phyloP scores from a whole-genome alignment of 257 asterid species.

The Nicotiana noctiflora region DNA sequence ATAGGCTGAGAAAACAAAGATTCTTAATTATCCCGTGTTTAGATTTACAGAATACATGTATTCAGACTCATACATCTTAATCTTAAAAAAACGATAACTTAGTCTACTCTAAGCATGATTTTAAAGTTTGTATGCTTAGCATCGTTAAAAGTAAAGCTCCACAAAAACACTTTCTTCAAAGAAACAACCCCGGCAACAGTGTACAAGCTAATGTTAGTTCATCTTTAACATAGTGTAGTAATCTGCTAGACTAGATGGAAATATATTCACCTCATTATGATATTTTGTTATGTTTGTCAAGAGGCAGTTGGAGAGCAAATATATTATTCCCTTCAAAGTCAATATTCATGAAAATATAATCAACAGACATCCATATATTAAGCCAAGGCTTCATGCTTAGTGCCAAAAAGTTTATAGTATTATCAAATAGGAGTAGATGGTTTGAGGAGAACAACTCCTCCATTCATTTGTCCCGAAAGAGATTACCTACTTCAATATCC shows the following conservation, averaged over 20 bases:
- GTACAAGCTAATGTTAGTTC: not conserved
- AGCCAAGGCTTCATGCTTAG: not conserved
- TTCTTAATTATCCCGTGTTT: not conserved
- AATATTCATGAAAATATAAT: not conserved
- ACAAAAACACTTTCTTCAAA: not conserved
- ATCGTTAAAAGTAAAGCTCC: not conserved
- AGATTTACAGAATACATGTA: not conserved
- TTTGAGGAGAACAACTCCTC: not conserved
- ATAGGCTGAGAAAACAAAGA: not conserved
- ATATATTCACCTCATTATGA: not conserved
- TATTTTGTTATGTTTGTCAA: not conserved
- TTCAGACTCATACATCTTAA: not conserved
- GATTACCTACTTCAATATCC: not conserved
- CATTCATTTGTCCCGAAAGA: not conserved
- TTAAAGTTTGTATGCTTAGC: not conserved
- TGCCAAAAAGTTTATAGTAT: not conserved
- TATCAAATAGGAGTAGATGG: not conserved
- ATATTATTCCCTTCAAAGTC: not conserved
- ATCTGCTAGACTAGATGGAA: not conserved
- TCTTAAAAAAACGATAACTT: not conserved
- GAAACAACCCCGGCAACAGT: not conserved
- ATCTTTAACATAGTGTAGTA: not conserved
- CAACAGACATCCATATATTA: not conserved
- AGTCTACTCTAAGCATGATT: not conserved
- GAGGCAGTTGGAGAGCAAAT: not conserved